phyloP scores from a whole-genome alignment of 768 basidiomycete species.

The Naganishia antarctica region DNA sequence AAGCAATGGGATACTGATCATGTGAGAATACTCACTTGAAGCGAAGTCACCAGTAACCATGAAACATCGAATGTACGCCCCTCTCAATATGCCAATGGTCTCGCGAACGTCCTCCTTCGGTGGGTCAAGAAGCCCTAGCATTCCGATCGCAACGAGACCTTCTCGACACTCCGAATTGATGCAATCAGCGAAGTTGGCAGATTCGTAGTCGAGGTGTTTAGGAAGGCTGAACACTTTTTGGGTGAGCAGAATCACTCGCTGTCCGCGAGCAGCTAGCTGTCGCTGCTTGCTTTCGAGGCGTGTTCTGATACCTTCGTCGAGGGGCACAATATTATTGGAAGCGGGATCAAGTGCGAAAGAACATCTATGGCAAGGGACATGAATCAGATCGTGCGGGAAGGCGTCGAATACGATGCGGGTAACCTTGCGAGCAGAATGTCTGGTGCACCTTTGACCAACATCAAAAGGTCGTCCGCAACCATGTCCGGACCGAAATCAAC shows the following conservation, averaged over 20 bases:
- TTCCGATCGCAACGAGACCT: conserved; percentile 57
- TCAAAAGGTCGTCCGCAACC: conserved; percentile 40
- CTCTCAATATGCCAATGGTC: conserved; percentile 47
- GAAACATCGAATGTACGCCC: conserved; percentile 61
- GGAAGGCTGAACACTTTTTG: conserved; percentile 52
- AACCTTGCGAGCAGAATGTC: conserved; percentile 50
- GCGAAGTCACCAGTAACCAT: conserved; percentile 61
- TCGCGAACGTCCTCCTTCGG: conserved; percentile 58
- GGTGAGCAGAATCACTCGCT: conserved; percentile 62
- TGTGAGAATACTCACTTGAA: conserved; percentile 43
- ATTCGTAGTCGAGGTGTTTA: conserved; percentile 41
- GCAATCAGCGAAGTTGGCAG: conserved; percentile 53
- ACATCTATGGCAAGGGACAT: conserved; percentile 30
- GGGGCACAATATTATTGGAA: conserved; percentile 47
- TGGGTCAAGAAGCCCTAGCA: conserved; percentile 62
- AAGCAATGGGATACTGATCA: neutral
- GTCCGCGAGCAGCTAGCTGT: conserved; percentile 56
- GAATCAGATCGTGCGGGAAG: neutral
- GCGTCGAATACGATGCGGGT: neutral
- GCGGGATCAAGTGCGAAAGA: conserved; percentile 50
- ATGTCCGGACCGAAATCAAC: neutral
- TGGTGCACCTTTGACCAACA: conserved; percentile 61
- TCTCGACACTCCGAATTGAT: conserved; percentile 51
- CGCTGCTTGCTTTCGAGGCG: conserved; percentile 49
- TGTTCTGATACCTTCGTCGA: conserved; percentile 37